Evolutionary conservation across 768 basidiomycete species (phyloP).

Genomic region (Trametes cingulata): DNA sequence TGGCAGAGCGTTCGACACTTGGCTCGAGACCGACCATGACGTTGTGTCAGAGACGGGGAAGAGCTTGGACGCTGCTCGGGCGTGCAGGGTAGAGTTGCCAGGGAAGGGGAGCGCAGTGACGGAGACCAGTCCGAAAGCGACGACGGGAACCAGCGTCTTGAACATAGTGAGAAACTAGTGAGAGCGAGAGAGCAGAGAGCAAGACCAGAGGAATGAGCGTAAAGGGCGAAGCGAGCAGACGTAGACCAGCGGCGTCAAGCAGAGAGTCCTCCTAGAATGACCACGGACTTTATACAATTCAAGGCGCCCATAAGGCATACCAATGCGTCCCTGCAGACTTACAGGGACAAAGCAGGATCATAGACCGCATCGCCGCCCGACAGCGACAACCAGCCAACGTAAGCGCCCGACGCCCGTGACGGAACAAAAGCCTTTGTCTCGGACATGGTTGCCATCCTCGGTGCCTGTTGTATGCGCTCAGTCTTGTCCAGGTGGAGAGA

Average conservation of each 20-base stretch:
- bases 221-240: neutral
- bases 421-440: neutral
- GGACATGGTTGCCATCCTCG: neutral
- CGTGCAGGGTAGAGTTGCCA: neutral
- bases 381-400: neutral
- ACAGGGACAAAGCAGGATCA: neutral
- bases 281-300: conserved; percentile 1
- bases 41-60: conserved; percentile 27
- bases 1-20: conserved; percentile 22
- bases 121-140: conserved; percentile 18
- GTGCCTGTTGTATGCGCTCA: no score
- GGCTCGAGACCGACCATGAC: conserved; percentile 30
- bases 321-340: neutral
- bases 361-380: neutral
- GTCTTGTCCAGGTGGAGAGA: no score
- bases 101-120: conserved; percentile 11
- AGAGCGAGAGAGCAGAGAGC: neutral
- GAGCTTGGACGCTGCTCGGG: conserved; percentile 12
- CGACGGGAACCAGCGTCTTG: conserved; percentile 3
- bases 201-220: neutral
- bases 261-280: neutral
- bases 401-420: neutral
- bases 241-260: conserved; percentile 22
- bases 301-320: neutral
- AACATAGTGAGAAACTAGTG: neutral